Evolutionary conservation across 495 filamentous ascomycete species (phyloP).

Genomic region (Trichoderma gamsii): DNA sequence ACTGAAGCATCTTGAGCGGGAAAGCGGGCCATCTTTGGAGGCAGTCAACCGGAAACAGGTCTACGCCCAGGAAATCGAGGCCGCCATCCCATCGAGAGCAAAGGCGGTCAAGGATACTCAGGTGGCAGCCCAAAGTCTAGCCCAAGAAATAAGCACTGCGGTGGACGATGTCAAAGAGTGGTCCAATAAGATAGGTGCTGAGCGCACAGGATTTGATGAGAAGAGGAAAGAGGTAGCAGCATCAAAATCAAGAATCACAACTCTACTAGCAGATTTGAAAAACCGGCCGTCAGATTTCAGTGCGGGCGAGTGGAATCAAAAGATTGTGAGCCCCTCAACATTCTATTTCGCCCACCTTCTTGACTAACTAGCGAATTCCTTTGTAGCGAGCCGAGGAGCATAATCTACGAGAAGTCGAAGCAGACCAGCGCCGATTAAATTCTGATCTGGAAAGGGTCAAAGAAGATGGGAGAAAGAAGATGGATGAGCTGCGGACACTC

Average conservation of each 20-base stretch:
- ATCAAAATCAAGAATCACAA: constrained; percentile 37
- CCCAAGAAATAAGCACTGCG: constrained; percentile 39
- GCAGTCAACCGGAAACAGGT: constrained; percentile 59
- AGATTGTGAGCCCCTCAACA: constrained; percentile 40
- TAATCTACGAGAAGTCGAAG: constrained; percentile 37
- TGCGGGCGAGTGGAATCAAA: constrained; percentile 45
- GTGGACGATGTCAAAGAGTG: constrained; percentile 50
- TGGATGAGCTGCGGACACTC: constrained; percentile 24
- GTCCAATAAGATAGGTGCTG: constrained; percentile 50
- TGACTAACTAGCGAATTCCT: background rate
- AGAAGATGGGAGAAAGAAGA: constrained; percentile 23
- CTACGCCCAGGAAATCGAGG: constrained; percentile 42
- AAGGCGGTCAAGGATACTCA: constrained; percentile 15
- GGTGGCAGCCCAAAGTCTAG: constrained; percentile 22
- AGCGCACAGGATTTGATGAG: constrained; percentile 44
- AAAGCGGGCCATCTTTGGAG: constrained; percentile 60
- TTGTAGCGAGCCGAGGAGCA: constrained; percentile 40
- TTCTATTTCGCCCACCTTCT: background rate
- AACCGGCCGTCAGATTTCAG: constrained; percentile 44
- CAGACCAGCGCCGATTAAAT: constrained; percentile 29
- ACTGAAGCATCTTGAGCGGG: constrained; percentile 50
- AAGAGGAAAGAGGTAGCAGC: constrained; percentile 47
- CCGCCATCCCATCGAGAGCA: constrained; percentile 19
- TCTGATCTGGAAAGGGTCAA: constrained; percentile 29
- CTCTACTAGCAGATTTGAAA: constrained; percentile 38